phyloP scores from a whole-genome alignment of 2,329 filamentous ascomycete species.

The Colletotrichum orbiculare region DNA sequence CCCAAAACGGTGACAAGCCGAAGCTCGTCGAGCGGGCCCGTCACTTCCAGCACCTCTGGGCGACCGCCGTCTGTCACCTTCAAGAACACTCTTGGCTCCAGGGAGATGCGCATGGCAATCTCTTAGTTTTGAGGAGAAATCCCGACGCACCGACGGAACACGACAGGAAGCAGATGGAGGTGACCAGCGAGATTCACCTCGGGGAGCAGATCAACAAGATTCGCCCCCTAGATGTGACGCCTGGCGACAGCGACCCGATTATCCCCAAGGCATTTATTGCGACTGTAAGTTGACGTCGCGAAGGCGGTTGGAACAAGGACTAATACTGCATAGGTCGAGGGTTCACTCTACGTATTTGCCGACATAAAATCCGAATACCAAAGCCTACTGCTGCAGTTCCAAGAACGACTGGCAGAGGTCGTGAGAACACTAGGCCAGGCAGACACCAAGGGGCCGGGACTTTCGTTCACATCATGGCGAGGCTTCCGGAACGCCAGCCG shows the following conservation, averaged over 20 bases:
- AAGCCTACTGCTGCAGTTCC: slow-evolving; percentile 85
- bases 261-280: slow-evolving; percentile 87
- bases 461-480: slow-evolving; percentile 78
- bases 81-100: slow-evolving; percentile 82
- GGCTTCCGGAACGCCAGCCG: slow-evolving; percentile 80
- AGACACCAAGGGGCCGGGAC: slow-evolving; percentile 45
- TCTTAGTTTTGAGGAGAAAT: slow-evolving; percentile 84
- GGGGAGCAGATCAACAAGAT: slow-evolving; percentile 96
- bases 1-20: slow-evolving; percentile 66
- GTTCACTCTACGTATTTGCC: slow-evolving; percentile 90
- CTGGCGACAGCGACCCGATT: slow-evolving; percentile 73
- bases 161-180: slow-evolving; percentile 76
- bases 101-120: slow-evolving; percentile 87
- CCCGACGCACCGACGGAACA: slow-evolving; percentile 77
- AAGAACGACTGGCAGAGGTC: slow-evolving; percentile 74
- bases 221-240: slow-evolving; percentile 75
- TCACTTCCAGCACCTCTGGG: slow-evolving; percentile 85
- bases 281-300: slow-evolving; percentile 71
- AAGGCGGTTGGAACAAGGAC: slow-evolving; percentile 2
- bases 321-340: slow-evolving; percentile 75
- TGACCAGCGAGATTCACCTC: slow-evolving; percentile 84
- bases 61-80: slow-evolving; percentile 80
- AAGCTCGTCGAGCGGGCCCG: slow-evolving; percentile 79
- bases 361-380: slow-evolving; percentile 78
- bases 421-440: slow-evolving; percentile 78